phyloP scores from a whole-genome alignment of 495 filamentous ascomycete genomes.

The Aspergillus kassunensis region DNA sequence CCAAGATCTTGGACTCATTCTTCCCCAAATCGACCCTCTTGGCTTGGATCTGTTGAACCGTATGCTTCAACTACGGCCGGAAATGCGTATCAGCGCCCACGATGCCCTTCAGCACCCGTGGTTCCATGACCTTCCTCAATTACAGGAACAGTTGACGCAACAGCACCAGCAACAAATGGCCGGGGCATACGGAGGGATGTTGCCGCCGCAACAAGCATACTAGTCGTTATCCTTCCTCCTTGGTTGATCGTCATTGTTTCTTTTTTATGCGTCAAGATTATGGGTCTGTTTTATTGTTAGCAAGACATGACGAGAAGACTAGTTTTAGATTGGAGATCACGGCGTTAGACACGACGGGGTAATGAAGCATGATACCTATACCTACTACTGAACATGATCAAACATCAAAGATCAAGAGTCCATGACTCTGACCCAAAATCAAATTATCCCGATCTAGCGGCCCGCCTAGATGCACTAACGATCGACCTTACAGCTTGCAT shows the following conservation, averaged over 20 bases:
- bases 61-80: constrained; percentile 91
- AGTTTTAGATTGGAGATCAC: constrained; percentile 31
- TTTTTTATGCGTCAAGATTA: constrained; percentile 6
- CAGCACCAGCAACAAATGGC: constrained; percentile 39
- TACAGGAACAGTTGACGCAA: constrained; percentile 49
- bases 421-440: background rate
- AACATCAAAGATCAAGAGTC: no score
- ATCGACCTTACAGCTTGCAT: constrained; percentile 11
- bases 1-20: constrained; percentile 76
- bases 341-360: constrained; percentile 34
- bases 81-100: constrained; percentile 81
- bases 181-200: constrained; percentile 40
- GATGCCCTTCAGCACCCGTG: constrained; percentile 85
- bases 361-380: constrained; percentile 5
- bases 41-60: constrained; percentile 81
- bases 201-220: constrained; percentile 38
- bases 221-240: constrained; percentile 14
- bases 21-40: constrained; percentile 82
- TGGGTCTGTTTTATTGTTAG: constrained; percentile 8
- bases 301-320: constrained; percentile 30
- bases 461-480: background rate
- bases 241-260: constrained; percentile 11
- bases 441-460: background rate
- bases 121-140: constrained; percentile 66
- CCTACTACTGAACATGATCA: no score